Conservation (phyloP, 2,329 filamentous ascomycete genomes). For the Colletotrichum sp. region DNA sequence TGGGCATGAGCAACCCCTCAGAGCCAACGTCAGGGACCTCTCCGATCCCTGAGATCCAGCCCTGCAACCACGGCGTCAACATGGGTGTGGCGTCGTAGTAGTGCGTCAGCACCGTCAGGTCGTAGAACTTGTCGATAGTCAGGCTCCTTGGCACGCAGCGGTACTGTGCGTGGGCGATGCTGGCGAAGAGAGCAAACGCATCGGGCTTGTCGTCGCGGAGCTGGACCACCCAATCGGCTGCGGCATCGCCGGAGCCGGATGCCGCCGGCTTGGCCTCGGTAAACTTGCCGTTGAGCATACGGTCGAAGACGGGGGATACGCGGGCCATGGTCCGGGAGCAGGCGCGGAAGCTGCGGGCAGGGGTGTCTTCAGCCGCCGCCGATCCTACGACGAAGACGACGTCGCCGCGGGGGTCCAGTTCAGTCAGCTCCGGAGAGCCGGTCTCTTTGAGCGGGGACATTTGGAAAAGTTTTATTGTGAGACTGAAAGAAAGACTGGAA, state of each 20-base stretch:
- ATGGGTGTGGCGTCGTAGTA: conserved; percentile 33
- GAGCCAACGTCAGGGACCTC: conserved; percentile 9
- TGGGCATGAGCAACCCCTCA: conserved; percentile 19
- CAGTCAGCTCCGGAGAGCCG: background rate
- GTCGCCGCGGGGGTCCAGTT: background rate
- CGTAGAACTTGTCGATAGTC: conserved; percentile 28
- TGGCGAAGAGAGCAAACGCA: conserved; percentile 32
- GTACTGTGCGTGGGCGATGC: conserved; percentile 34
- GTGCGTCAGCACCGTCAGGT: conserved; percentile 32
- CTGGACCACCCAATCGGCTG: conserved; percentile 28
- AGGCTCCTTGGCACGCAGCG: conserved; percentile 27
- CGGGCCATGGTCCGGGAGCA: conserved; percentile 32
- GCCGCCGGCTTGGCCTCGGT: conserved; percentile 24
- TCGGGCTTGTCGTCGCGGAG: conserved; percentile 35
- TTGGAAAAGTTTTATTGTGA: background rate
- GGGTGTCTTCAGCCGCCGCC: background rate
- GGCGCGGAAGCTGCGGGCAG: conserved; percentile 24
- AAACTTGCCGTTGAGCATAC: conserved; percentile 32
- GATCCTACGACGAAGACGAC: conserved; percentile 10
- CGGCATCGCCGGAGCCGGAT: background rate
- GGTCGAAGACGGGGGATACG: conserved; percentile 32
- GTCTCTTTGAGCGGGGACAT: background rate
- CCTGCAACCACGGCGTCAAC: conserved; percentile 29
- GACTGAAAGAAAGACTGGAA: background rate
- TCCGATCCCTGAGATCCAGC: conserved; percentile 23